A percentile compares a stretch with the other conserved stretches of the same genome.
These are phyloP conservation scores for Tricholomella constricta DNA, from an alignment of 768 basidiomycete genomes.

Conservation along the genomic window DNA sequence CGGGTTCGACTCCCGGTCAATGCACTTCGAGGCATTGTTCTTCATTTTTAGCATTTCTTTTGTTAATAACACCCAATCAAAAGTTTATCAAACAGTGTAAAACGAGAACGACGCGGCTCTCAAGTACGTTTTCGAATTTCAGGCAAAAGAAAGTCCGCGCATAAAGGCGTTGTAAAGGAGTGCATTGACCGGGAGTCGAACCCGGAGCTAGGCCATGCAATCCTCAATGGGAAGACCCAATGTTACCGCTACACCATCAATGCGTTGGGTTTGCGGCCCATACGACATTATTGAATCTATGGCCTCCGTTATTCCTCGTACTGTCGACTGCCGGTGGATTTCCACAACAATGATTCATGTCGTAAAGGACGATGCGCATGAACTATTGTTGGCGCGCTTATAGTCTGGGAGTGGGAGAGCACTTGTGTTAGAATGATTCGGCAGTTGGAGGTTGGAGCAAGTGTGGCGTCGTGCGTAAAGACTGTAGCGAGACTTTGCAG, in stretches of 20 bases:
- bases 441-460: constrained; percentile 22
- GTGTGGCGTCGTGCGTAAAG: constrained; percentile 20
- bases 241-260: constrained; percentile 24
- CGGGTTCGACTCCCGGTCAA: constrained; percentile 59
- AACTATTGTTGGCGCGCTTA: constrained; percentile 27
- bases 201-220: constrained; percentile 53
- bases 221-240: constrained; percentile 24
- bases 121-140: no score
- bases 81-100: no score
- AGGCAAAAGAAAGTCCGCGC: no score
- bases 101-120: no score
- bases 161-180: no score
- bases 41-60: no score
- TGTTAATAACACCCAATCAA: no score
- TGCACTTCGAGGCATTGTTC: constrained; percentile 38
- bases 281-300: constrained; percentile 11
- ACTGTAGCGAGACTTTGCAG: constrained; percentile 9
- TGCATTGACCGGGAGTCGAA: constrained; percentile 59
- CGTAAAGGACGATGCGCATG: constrained; percentile 10
- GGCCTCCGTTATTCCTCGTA: no score
- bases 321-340: no score
- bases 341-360: no score
- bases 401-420: constrained; percentile 18
- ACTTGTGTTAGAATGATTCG: constrained; percentile 25
- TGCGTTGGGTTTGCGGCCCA: no score